Evolutionary conservation across 2,329 filamentous ascomycete genomes (phyloP).

Genomic region (Fonsecaea pedrosoi): DNA sequence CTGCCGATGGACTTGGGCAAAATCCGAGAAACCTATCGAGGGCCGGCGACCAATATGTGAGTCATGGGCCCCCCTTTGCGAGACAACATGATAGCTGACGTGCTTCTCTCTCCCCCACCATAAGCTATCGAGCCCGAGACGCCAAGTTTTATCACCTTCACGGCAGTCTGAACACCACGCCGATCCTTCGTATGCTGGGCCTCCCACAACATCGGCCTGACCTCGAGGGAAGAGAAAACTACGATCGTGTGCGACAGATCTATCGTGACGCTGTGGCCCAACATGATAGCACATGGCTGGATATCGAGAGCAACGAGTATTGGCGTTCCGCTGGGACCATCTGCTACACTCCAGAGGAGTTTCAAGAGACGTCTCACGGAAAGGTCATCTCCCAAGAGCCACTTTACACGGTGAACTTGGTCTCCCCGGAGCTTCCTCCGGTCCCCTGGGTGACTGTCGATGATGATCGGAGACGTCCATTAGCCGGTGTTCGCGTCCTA

Average conservation of each 20-base stretch:
- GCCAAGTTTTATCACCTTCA: not conserved
- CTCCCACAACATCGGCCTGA: not conserved
- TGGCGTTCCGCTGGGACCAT: not conserved
- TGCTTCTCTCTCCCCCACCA: no score
- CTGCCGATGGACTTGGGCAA: no score
- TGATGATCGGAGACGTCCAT: constrained; percentile 13
- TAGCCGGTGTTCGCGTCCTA: constrained; percentile 58
- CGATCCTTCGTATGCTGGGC: not conserved
- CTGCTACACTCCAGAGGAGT: not conserved
- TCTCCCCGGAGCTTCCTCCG: no score
- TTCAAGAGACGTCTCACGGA: not conserved
- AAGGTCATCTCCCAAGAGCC: not conserved
- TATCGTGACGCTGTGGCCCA: not conserved
- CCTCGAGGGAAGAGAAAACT: not conserved
- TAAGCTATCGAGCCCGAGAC: no score
- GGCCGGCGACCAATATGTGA: no score
- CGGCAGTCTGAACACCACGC: not conserved
- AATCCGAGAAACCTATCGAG: not conserved
- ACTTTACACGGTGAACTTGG: no score
- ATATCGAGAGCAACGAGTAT: not conserved
- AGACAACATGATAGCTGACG: no score
- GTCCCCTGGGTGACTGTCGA: no score
- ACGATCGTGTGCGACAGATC: not conserved
- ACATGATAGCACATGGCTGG: not conserved
- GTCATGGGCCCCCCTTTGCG: no score